A percentile compares a stretch with the other conserved stretches of the same genome.
phyloP scores from a whole-genome alignment of 768 basidiomycete species.

The Suillus subluteus region DNA sequence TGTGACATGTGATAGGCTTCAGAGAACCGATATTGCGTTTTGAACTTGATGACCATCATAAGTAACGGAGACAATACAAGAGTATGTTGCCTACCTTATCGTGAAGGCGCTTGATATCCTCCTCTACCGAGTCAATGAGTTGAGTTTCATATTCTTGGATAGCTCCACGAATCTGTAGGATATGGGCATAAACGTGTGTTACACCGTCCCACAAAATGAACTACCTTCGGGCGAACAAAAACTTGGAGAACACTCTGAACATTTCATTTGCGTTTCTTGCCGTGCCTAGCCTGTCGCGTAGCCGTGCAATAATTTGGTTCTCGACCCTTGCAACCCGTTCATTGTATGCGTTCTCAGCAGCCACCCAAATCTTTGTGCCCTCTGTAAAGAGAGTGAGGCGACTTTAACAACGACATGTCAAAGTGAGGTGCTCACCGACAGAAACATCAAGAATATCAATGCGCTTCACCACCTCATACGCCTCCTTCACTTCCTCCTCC shows the following conservation, averaged over 20 bases:
- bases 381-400: constrained; percentile 49
- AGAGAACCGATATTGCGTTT: constrained; percentile 93
- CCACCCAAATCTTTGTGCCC: constrained; percentile 97
- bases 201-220: constrained; percentile 14
- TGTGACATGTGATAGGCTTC: constrained; percentile 98
- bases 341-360: constrained; percentile 97
- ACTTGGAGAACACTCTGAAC: constrained; percentile 99
- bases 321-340: constrained; percentile 97
- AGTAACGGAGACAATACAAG: not conserved
- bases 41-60: constrained; percentile 62
- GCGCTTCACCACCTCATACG: constrained; percentile 96
- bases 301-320: constrained; percentile 95
- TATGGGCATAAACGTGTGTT: not conserved
- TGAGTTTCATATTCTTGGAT: constrained; percentile 99
- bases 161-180: constrained; percentile 84
- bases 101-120: constrained; percentile 94
- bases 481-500: constrained; percentile 96
- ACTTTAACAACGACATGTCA: not conserved
- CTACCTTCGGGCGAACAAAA: constrained; percentile 93
- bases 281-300: constrained; percentile 90
- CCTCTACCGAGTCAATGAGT: constrained; percentile 97
- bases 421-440: constrained; percentile 57
- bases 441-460: constrained; percentile 97
- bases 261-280: constrained; percentile 98
- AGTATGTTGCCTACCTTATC: constrained; percentile 64